A percentile compares a stretch with the other conserved stretches of the same genome.
Conservation (phyloP, 495 filamentous ascomycete species). For the Penicillium cataractarum region DNA sequence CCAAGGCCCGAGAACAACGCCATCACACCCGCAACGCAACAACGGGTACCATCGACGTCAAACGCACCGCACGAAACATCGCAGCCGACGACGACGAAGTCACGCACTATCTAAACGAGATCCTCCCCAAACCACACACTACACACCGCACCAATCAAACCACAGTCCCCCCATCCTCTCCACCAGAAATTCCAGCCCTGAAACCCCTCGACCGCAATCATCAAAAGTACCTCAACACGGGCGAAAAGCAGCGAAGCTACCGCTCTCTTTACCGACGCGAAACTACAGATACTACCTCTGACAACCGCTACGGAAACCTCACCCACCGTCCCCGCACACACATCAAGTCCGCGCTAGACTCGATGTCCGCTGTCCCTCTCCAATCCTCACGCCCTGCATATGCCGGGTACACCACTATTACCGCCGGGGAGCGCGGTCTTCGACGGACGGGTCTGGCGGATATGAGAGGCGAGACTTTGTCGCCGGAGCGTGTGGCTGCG, state of each 20-base stretch:
- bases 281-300: constrained; percentile 14
- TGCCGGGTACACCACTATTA: constrained; percentile 28
- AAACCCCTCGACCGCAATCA: constrained; percentile 29
- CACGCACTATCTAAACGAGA: constrained; percentile 35
- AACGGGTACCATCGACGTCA: constrained; percentile 30
- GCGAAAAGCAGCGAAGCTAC: constrained; percentile 32
- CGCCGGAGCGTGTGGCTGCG: constrained; percentile 62
- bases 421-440: constrained; percentile 41
- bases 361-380: constrained; percentile 21
- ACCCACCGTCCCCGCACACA: constrained; percentile 34
- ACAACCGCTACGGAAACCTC: constrained; percentile 23
- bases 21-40: constrained; percentile 26
- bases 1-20: constrained; percentile 34
- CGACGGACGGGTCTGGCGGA: constrained; percentile 36
- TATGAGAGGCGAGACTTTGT: constrained; percentile 48
- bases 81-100: constrained; percentile 38
- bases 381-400: constrained; percentile 19
- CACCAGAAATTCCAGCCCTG: constrained; percentile 33
- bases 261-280: constrained; percentile 32
- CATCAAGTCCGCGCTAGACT: constrained; percentile 35
- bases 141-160: constrained; percentile 16
- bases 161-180: constrained; percentile 38
- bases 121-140: constrained; percentile 28
- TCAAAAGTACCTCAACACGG: constrained; percentile 24
- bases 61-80: constrained; percentile 31